These are phyloP conservation scores for Castanospermum australe DNA, from an alignment of 306 rosid species.

Conservation along the genomic window DNA sequence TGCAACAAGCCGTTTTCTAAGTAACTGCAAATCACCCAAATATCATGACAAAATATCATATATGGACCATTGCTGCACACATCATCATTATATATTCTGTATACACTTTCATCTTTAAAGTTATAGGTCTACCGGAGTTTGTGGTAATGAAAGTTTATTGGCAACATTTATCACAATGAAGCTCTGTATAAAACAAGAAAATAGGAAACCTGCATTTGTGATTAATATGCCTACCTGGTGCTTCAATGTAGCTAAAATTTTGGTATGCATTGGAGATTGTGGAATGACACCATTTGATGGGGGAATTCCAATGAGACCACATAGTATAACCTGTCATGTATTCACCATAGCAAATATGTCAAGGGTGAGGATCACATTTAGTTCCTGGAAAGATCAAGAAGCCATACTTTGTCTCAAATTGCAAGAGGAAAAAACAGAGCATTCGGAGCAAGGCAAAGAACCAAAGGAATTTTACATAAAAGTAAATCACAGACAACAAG, in stretches of 20 bases:
- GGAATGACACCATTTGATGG: constrained; percentile 89
- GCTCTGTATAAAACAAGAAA: constrained; percentile 4
- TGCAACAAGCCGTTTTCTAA: constrained; percentile 56
- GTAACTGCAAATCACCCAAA: constrained; percentile 48
- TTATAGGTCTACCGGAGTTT: not conserved
- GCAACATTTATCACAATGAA: not conserved
- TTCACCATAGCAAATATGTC: constrained; percentile 15
- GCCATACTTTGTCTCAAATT: not conserved
- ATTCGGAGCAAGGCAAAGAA: not conserved
- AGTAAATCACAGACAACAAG: not conserved
- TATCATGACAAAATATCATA: not conserved
- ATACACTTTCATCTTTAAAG: not conserved
- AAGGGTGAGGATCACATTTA: not conserved
- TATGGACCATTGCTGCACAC: not conserved
- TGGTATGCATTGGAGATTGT: constrained; percentile 90
- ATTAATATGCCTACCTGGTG: constrained; percentile 57
- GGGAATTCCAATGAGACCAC: constrained; percentile 81
- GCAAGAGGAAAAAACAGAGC: not conserved
- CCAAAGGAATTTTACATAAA: constrained; percentile 9
- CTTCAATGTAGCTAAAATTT: constrained; percentile 74
- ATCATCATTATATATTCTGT: not conserved
- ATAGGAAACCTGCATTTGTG: not conserved
- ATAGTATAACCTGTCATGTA: constrained; percentile 64
- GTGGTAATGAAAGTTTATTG: not conserved
- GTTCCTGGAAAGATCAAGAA: constrained; percentile 1